Evolutionary conservation across 177 flowering plant species (phyloP).

Genomic region (Vitis hybrid): DNA sequence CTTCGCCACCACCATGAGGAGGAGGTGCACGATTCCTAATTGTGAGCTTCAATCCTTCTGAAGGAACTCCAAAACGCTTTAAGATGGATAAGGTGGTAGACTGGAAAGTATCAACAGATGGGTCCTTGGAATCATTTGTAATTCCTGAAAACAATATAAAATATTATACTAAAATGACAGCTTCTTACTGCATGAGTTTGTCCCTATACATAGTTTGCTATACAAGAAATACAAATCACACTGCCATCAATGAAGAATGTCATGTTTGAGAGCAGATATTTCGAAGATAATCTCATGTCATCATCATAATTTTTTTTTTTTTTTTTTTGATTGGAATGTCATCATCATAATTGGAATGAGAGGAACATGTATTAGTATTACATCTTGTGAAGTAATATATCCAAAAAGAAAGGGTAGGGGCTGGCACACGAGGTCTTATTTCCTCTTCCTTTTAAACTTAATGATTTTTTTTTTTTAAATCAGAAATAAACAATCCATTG

Average conservation of each 20-base stretch:
- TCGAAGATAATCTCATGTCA: not conserved
- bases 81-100: constrained; percentile 70
- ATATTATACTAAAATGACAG: not conserved
- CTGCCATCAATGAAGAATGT: not conserved
- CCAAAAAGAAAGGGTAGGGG: not conserved
- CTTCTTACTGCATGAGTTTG: not conserved
- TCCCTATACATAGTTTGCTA: not conserved
- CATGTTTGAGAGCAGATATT: not conserved
- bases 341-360: not conserved
- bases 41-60: constrained; percentile 71
- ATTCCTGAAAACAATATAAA: constrained; percentile 52
- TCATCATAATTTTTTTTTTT: not conserved
- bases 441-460: not conserved
- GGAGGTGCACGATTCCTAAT: constrained; percentile 78
- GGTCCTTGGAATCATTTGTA: constrained; percentile 87
- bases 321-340: too few species aligned
- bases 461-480: too few species aligned
- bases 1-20: constrained; percentile 92
- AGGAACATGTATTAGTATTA: not conserved
- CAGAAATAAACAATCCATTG: too few species aligned
- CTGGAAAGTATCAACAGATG: constrained; percentile 79
- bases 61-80: constrained; percentile 78
- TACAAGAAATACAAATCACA: not conserved
- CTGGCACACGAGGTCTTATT: not conserved
- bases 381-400: not conserved